Evolutionary conservation across 1,139 yeast genomes (phyloP).

Genomic region (Hemisphaericaspora xylofermentans): DNA sequence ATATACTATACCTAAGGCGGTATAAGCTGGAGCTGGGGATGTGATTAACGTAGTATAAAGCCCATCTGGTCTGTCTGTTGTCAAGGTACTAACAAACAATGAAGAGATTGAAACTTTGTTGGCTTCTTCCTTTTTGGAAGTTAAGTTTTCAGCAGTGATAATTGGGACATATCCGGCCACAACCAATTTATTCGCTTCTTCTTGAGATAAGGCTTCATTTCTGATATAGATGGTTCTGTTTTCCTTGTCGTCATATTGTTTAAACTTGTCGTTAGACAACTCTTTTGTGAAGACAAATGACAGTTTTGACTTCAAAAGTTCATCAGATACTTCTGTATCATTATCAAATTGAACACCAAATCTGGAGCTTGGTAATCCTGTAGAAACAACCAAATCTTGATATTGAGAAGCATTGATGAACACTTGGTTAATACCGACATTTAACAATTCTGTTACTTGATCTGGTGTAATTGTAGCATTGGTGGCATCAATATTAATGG

Average conservation of each 20-base stretch:
- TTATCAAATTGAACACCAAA: constrained; percentile 41
- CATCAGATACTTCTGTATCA: constrained; percentile 14
- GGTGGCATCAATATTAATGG: constrained; percentile 37
- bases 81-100: constrained; percentile 54
- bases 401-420: constrained; percentile 39
- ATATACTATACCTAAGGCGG: constrained; percentile 85
- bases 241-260: constrained; percentile 34
- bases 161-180: constrained; percentile 48
- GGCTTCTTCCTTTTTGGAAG: constrained; percentile 35
- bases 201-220: constrained; percentile 22
- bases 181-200: constrained; percentile 31
- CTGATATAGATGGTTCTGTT: constrained; percentile 42
- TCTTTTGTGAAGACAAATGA: constrained; percentile 23
- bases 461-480: constrained; percentile 29
- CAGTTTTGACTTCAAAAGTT: constrained; percentile 19
- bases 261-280: constrained; percentile 16
- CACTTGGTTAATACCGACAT: constrained; percentile 62
- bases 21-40: constrained; percentile 49
- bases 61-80: constrained; percentile 85
- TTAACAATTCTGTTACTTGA: constrained; percentile 54
- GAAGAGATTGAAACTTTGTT: constrained; percentile 48
- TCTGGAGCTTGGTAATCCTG: constrained; percentile 64
- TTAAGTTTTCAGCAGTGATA: constrained; percentile 38
- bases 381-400: constrained; percentile 34
- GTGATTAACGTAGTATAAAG: constrained; percentile 83